Conservation (phyloP, 164 flowering plant species). For the Stephania yunnanensis region DNA sequence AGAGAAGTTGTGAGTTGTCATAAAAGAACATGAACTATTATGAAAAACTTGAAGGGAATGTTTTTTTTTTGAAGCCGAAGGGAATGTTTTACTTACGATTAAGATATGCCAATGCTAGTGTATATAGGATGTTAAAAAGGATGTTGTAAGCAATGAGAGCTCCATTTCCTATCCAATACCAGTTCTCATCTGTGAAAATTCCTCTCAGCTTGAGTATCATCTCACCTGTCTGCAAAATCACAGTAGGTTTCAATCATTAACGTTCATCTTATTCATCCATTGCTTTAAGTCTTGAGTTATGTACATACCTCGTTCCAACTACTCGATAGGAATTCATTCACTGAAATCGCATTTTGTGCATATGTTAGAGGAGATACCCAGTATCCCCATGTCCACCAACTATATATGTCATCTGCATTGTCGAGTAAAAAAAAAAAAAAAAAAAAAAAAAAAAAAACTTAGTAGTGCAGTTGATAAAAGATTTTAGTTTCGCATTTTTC, state of each 20-base stretch:
- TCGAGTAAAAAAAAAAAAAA: not conserved
- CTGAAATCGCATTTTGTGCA: slow-evolving; percentile 28
- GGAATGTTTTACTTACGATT: slow-evolving; percentile 42
- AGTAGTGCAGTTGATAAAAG: slow-evolving; percentile 5
- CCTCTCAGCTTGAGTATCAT: slow-evolving; percentile 25
- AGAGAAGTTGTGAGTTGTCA: not conserved
- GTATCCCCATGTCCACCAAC: slow-evolving; percentile 34
- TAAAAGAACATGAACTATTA: not conserved
- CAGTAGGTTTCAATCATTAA: not conserved
- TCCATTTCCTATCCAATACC: slow-evolving; percentile 85
- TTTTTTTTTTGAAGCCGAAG: too few relatives aligned
- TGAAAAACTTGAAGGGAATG: not conserved
- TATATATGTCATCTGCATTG: slow-evolving; percentile 24
- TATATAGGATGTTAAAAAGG: slow-evolving; percentile 73
- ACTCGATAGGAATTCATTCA: slow-evolving; percentile 22
- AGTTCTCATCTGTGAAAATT: slow-evolving; percentile 35
- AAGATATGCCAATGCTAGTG: slow-evolving; percentile 65
- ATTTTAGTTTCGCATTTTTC: not conserved
- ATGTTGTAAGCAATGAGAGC: slow-evolving; percentile 62
- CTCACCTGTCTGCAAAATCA: slow-evolving; percentile 19
- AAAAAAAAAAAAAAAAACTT: not conserved
- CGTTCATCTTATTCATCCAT: not conserved
- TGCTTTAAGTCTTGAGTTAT: not conserved
- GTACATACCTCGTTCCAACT: slow-evolving; percentile 23
- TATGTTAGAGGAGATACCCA: slow-evolving; percentile 31